A percentile compares a stretch with the other conserved stretches of the same genome.
These are phyloP conservation scores for Leccinum obscurum DNA, from an alignment of 768 basidiomycete species.

Conservation along the genomic window DNA sequence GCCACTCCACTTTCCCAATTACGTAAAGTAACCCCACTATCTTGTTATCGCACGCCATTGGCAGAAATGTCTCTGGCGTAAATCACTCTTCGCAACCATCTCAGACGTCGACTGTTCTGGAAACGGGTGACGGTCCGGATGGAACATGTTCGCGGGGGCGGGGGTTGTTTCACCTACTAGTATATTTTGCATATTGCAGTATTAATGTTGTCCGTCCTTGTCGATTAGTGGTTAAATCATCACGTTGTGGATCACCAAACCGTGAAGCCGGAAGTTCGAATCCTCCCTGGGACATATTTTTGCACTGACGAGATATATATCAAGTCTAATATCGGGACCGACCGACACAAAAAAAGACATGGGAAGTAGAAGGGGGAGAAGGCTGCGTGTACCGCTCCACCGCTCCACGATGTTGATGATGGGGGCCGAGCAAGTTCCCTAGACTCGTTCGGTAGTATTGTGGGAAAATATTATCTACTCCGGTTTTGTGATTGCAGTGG, in stretches of 20 bases:
- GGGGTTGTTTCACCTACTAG: not conserved
- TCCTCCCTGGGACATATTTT: conserved; percentile 34
- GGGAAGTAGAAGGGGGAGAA: not conserved
- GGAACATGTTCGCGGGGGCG: too few relatives aligned
- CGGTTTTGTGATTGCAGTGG: conserved; percentile 21
- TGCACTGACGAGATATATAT: not conserved
- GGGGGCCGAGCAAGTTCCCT: too few relatives aligned
- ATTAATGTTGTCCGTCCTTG: conserved; percentile 28
- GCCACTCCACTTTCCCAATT: not conserved
- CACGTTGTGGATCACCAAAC: conserved; percentile 39
- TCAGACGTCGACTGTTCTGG: not conserved
- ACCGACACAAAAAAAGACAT: too few relatives aligned
- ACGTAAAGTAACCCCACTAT: conserved; percentile 3
- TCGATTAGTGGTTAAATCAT: conserved; percentile 49
- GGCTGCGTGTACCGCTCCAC: not conserved
- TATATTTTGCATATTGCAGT: not conserved
- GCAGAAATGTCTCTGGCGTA: conserved; percentile 24
- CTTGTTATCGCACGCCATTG: conserved; percentile 23
- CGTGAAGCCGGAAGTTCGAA: conserved; percentile 45
- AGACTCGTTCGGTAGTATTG: not conserved
- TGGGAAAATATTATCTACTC: conserved; percentile 30
- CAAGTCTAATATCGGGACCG: conserved; percentile 2
- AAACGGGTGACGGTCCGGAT: not conserved
- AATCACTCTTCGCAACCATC: not conserved
- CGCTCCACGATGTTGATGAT: not conserved